Percentiles rank a stretch among this genome's conserved stretches.
Conservation (phyloP, 2,329 filamentous ascomycete species). For the Pseudogymnoascus sp. region DNA sequence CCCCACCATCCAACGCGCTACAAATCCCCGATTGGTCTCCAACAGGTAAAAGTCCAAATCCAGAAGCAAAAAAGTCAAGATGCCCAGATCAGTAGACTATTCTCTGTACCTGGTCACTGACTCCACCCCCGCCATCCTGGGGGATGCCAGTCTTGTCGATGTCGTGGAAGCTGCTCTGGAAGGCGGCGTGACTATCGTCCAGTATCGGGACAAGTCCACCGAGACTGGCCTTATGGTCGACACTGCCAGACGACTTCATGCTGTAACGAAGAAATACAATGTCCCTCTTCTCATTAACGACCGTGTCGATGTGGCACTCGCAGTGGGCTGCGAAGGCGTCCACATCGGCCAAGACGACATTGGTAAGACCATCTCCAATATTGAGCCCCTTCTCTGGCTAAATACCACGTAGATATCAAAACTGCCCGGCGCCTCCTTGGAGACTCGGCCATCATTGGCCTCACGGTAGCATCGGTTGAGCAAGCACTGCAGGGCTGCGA, state of each 20-base stretch:
- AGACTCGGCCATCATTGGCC: constrained; percentile 72
- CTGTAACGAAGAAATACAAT: constrained; percentile 56
- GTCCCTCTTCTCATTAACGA: constrained; percentile 91
- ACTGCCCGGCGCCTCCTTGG: constrained; percentile 69
- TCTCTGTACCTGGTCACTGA: constrained; percentile 88
- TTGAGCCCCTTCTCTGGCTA: constrained; percentile 5
- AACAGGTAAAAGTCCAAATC: background rate
- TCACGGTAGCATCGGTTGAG: constrained; percentile 67
- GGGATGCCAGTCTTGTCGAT: constrained; percentile 57
- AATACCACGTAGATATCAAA: constrained; percentile 41
- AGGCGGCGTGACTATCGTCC: constrained; percentile 78
- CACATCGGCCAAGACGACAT: constrained; percentile 95
- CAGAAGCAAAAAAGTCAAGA: constrained; percentile 21
- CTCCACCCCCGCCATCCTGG: constrained; percentile 78
- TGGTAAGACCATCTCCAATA: constrained; percentile 40
- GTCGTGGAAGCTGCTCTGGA: constrained; percentile 70
- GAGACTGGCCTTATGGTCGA: constrained; percentile 64
- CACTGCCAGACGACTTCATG: constrained; percentile 65
- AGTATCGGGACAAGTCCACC: constrained; percentile 82
- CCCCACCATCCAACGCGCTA: background rate
- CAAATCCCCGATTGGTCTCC: background rate
- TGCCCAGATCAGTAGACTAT: constrained; percentile 55
- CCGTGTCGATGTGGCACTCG: constrained; percentile 79
- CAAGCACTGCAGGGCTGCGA: constrained; percentile 67
- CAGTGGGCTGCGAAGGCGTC: constrained; percentile 81